phyloP scores from a whole-genome alignment of 176 grass and related monocot genomes.

The Carex pumila region DNA sequence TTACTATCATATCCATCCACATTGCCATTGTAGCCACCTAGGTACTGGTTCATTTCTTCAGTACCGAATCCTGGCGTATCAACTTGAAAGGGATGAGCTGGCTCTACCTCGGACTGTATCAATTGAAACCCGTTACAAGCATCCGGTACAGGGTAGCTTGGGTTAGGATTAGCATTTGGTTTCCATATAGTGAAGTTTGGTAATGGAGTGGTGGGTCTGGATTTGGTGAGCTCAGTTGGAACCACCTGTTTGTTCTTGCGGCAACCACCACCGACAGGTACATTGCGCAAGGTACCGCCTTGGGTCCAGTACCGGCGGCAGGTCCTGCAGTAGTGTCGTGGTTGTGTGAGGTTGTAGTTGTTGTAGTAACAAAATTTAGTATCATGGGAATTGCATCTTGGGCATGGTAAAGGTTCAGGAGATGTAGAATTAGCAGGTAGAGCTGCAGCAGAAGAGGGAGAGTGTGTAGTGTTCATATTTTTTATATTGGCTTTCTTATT shows the following conservation, averaged over 20 bases:
- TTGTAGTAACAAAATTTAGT: constrained; percentile 17
- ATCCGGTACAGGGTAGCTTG: neutral
- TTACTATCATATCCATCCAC: neutral
- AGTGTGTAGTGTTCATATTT: constrained; percentile 1
- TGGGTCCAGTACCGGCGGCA: constrained; percentile 20
- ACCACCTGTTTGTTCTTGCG: constrained; percentile 14
- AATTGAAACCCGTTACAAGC: neutral
- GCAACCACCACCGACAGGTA: constrained; percentile 13
- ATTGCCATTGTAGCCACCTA: neutral
- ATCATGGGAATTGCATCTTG: neutral
- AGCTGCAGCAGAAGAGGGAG: neutral
- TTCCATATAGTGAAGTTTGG: neutral
- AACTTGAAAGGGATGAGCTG: neutral
- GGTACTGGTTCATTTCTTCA: neutral
- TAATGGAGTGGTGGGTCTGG: neutral
- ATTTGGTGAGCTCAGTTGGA: neutral
- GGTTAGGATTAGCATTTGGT: neutral
- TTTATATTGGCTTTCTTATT: neutral
- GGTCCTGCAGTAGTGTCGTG: constrained; percentile 11
- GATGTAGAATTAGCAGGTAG: neutral
- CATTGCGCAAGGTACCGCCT: constrained; percentile 17
- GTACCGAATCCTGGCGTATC: neutral
- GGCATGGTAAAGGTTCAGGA: constrained; percentile 3
- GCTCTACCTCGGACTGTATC: neutral
- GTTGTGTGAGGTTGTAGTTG: constrained; percentile 18